phyloP scores from a whole-genome alignment of 305 asterid genomes.

The Fraxinus paxiana region DNA sequence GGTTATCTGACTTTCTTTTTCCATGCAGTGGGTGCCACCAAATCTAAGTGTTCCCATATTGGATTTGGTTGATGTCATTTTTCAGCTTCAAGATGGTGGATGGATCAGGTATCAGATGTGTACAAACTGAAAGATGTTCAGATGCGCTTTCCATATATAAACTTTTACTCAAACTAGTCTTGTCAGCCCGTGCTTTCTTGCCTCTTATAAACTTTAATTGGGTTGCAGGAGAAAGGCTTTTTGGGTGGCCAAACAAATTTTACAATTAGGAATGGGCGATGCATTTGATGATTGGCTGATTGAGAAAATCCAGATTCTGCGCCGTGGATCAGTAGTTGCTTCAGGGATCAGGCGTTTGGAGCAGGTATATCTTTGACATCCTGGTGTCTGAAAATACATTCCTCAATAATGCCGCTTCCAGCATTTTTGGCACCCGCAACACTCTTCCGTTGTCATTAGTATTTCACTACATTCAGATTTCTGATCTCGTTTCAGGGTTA shows the following conservation, averaged over 20 bases:
- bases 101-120: constrained; percentile 76
- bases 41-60: constrained; percentile 74
- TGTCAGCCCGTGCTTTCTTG: constrained; percentile 16
- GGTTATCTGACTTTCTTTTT: constrained; percentile 27
- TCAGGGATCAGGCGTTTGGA: constrained; percentile 77
- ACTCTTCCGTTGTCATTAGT: not conserved
- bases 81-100: constrained; percentile 98
- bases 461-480: not conserved
- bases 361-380: constrained; percentile 52
- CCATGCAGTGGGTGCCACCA: constrained; percentile 91
- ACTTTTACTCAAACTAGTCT: constrained; percentile 14
- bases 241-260: constrained; percentile 96
- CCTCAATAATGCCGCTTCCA: not conserved
- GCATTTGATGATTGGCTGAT: constrained; percentile 99
- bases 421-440: not conserved
- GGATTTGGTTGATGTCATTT: constrained; percentile 81
- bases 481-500: not conserved
- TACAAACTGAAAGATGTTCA: constrained; percentile 15
- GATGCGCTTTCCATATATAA: constrained; percentile 4
- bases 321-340: constrained; percentile 86
- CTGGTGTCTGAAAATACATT: not conserved
- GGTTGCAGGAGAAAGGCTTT: constrained; percentile 84
- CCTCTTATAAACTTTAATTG: constrained; percentile 24
- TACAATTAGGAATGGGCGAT: constrained; percentile 98
- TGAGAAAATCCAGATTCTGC: constrained; percentile 80